Evolutionary conservation across 257 asterid genomes (phyloP).

Genomic region (Echites panduratus): DNA sequence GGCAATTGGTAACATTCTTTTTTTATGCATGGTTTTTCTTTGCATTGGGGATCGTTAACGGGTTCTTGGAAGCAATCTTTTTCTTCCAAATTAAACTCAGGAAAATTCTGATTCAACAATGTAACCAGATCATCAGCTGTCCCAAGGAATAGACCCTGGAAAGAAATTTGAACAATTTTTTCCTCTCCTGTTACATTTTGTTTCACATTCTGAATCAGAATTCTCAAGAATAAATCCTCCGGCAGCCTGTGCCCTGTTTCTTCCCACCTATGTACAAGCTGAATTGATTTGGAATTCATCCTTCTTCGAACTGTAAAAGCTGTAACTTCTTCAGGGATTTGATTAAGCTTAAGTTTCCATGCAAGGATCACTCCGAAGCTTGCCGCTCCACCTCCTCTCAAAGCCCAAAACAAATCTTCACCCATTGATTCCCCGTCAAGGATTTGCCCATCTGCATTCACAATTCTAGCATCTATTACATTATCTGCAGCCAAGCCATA

Average conservation of each 20-base stretch:
- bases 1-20: conserved; percentile 17
- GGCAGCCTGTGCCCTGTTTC: not conserved
- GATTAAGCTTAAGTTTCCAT: conserved; percentile 18
- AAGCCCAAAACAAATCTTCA: conserved; percentile 24
- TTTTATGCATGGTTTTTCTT: conserved; percentile 10
- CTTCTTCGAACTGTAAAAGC: conserved; percentile 8
- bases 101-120: not conserved
- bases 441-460: conserved; percentile 13
- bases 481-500: conserved; percentile 22
- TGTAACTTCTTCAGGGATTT: not conserved
- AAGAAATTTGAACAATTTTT: conserved; percentile 7
- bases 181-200: not conserved
- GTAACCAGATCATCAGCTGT: not conserved
- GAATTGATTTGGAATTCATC: not conserved
- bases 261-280: conserved; percentile 12
- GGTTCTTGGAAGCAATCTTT: conserved; percentile 10
- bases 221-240: conserved; percentile 14
- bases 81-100: conserved; percentile 13
- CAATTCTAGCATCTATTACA: conserved; percentile 12
- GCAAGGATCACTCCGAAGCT: conserved; percentile 20
- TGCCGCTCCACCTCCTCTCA: conserved; percentile 25
- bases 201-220: conserved; percentile 10
- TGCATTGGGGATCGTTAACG: not conserved
- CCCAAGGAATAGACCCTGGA: conserved; percentile 17
- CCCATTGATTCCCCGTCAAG: conserved; percentile 17